Conservation (phyloP, 129 eudicot species). For the Escallonia herrerae region DNA sequence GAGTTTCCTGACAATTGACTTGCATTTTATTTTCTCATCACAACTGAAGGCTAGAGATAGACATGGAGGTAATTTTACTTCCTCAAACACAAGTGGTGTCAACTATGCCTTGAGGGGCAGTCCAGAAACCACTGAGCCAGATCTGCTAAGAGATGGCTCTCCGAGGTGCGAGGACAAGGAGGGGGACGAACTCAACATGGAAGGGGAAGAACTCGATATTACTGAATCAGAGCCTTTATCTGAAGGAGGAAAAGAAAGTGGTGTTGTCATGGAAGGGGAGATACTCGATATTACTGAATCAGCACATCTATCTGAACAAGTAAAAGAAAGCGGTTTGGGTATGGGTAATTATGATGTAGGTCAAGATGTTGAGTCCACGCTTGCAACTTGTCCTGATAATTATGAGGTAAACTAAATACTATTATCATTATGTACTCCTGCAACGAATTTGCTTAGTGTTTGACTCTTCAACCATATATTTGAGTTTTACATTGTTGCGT, state of each 20-base stretch:
- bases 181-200: slow-evolving; percentile 13
- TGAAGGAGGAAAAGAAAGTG: slow-evolving; percentile 16
- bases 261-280: background rate
- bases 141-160: slow-evolving; percentile 7
- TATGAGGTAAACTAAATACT: slow-evolving; percentile 16
- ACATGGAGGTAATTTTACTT: slow-evolving; percentile 17
- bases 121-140: slow-evolving; percentile 17
- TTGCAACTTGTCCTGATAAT: slow-evolving; percentile 11
- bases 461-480: no score
- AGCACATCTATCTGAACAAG: slow-evolving; percentile 17
- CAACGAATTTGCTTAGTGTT: no score
- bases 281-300: slow-evolving; percentile 6
- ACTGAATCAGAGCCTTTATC: slow-evolving; percentile 19
- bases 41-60: slow-evolving; percentile 31
- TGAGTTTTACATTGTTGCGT: no score
- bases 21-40: slow-evolving; percentile 13
- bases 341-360: slow-evolving; percentile 10
- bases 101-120: slow-evolving; percentile 15
- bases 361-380: slow-evolving; percentile 9
- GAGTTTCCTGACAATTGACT: slow-evolving; percentile 9
- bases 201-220: slow-evolving; percentile 13
- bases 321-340: slow-evolving; percentile 9
- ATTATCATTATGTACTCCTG: background rate
- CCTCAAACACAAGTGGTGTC: slow-evolving; percentile 15
- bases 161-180: slow-evolving; percentile 15